Evolutionary conservation across 2,329 filamentous ascomycete species (phyloP).

Genomic region (Bipolaris oryzae): DNA sequence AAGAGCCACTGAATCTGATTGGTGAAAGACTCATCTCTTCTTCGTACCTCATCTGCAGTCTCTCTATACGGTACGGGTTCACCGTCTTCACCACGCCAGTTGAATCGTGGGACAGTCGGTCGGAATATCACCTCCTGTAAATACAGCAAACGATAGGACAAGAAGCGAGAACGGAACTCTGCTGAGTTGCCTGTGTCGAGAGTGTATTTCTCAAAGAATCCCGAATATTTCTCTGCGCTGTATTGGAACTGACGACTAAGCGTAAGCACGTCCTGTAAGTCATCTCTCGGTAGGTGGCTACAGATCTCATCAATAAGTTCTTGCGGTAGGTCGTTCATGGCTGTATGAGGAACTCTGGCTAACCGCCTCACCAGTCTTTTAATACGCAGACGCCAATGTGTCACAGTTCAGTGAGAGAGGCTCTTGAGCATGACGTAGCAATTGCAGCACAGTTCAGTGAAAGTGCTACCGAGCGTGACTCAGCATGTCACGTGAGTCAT

Average conservation of each 20-base stretch:
- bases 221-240: conserved; percentile 22
- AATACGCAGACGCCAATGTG: too few relatives aligned
- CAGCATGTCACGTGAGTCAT: too few relatives aligned
- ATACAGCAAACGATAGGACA: conserved; percentile 15
- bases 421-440: too few relatives aligned
- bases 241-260: conserved; percentile 15
- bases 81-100: too few relatives aligned
- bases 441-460: too few relatives aligned
- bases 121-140: not conserved
- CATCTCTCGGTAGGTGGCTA: conserved; percentile 6
- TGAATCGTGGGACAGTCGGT: not conserved
- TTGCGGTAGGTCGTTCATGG: too few relatives aligned
- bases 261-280: conserved; percentile 21
- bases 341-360: too few relatives aligned
- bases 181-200: conserved; percentile 9
- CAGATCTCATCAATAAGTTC: too few relatives aligned
- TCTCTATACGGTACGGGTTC: too few relatives aligned
- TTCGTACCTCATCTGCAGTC: not conserved
- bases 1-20: not conserved
- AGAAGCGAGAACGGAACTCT: conserved; percentile 15
- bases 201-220: conserved; percentile 11
- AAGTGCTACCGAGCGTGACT: too few relatives aligned
- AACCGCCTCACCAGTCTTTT: too few relatives aligned
- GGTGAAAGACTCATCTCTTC: not conserved
- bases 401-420: too few relatives aligned